Percentiles rank a stretch among this genome's conserved stretches.
Evolutionary conservation across 768 basidiomycete genomes (phyloP).

Genomic region (Austroboletus festivus): DNA sequence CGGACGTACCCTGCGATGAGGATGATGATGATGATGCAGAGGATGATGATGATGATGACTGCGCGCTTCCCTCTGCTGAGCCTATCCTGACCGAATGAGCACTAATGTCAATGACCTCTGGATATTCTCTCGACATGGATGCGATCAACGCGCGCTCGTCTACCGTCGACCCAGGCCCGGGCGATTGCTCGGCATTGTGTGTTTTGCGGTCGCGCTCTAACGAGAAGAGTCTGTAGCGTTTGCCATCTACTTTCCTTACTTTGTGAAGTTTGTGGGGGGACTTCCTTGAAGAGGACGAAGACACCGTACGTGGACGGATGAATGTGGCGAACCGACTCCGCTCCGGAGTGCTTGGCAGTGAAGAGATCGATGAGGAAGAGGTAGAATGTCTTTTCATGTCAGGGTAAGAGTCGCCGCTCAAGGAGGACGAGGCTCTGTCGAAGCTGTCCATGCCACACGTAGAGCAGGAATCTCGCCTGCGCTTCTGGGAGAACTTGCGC

Average conservation of each 20-base stretch:
- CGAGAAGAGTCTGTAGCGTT: constrained; percentile 19
- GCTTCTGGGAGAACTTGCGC: constrained; percentile 29
- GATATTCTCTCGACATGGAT: background rate
- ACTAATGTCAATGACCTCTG: constrained; percentile 25
- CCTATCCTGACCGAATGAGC: constrained; percentile 1
- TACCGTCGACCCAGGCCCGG: background rate
- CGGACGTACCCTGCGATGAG: constrained; percentile 43
- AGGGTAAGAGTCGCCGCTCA: constrained; percentile 9
- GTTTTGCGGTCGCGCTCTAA: background rate
- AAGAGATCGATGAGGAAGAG: constrained; percentile 15
- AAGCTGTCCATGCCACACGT: constrained; percentile 6
- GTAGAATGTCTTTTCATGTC: constrained; percentile 6
- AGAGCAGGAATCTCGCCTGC: constrained; percentile 15
- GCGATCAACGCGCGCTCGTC: background rate
- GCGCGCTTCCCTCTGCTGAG: background rate
- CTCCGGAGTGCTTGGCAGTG: constrained; percentile 1
- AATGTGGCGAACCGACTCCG: constrained; percentile 11
- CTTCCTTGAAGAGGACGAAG: constrained; percentile 4
- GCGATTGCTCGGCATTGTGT: background rate
- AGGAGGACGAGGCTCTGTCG: constrained; percentile 12
- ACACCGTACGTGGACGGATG: constrained; percentile 13
- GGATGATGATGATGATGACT: background rate
- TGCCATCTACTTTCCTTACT: background rate
- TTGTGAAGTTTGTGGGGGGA: constrained; percentile 9
- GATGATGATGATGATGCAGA: constrained; percentile 46